phyloP scores from a whole-genome alignment of 768 basidiomycete species.

The Solioccasus polychromus region DNA sequence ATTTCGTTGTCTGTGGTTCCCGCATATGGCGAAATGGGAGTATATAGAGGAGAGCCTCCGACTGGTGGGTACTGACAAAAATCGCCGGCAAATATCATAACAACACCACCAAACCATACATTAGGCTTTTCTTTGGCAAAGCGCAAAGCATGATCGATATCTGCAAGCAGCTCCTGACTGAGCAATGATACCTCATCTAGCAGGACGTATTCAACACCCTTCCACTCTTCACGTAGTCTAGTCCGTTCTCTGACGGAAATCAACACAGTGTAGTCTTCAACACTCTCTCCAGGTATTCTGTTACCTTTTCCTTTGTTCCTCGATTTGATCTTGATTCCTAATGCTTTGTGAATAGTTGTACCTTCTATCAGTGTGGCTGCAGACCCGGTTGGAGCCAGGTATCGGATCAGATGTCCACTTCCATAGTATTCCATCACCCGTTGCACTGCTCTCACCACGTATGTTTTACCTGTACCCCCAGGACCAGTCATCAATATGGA shows the following conservation, averaged over 20 bases:
- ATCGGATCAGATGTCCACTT: conserved; percentile 21
- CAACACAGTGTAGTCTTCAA: neutral
- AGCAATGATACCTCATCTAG: neutral
- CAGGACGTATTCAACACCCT: neutral
- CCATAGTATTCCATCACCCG: conserved; percentile 21
- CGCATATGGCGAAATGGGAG: conserved; percentile 14
- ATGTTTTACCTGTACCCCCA: conserved; percentile 35
- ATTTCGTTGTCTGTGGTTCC: neutral
- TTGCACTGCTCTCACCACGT: conserved; percentile 27
- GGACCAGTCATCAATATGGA: conserved; percentile 26
- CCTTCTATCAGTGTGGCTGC: conserved; percentile 31
- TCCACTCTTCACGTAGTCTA: neutral
- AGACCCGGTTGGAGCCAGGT: conserved; percentile 31
- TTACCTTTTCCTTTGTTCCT: conserved; percentile 14
- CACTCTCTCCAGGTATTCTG: neutral
- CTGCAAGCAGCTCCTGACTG: neutral
- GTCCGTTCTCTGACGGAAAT: neutral
- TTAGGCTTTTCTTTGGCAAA: conserved; percentile 24
- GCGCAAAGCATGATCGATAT: conserved; percentile 25
- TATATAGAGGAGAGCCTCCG: conserved; percentile 25
- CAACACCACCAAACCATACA: conserved; percentile 31
- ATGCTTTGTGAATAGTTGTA: conserved; percentile 26
- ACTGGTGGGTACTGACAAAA: conserved; percentile 35
- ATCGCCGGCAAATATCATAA: conserved; percentile 34
- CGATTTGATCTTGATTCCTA: conserved; percentile 19